These are phyloP conservation scores for Pezicula carpinea DNA, from an alignment of 2,329 filamentous ascomycete genomes.

Conservation along the genomic window DNA sequence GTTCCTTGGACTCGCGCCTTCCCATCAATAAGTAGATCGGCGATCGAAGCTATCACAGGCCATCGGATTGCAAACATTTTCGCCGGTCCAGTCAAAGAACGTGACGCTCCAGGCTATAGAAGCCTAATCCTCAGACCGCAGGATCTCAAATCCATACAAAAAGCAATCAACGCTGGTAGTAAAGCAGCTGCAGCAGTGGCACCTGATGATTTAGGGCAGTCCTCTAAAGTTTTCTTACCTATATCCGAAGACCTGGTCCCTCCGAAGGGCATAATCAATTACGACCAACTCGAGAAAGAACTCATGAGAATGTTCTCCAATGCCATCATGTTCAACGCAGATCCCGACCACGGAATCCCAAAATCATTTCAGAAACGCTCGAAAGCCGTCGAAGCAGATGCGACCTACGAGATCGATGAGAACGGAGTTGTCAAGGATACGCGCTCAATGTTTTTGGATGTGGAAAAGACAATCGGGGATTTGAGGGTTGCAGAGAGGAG, in stretches of 20 bases:
- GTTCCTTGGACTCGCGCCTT: constrained; percentile 75
- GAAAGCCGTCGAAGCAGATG: constrained; percentile 35
- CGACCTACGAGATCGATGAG: constrained; percentile 66
- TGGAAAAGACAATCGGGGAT: constrained; percentile 49
- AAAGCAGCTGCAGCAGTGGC: constrained; percentile 59
- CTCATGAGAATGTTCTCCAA: constrained; percentile 97
- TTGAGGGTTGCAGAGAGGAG: constrained; percentile 26
- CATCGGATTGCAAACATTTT: constrained; percentile 79
- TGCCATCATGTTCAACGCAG: constrained; percentile 96
- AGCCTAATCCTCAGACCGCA: constrained; percentile 70
- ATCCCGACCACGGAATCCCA: constrained; percentile 67
- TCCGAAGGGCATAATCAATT: constrained; percentile 88
- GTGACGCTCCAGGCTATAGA: constrained; percentile 71
- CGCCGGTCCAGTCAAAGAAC: constrained; percentile 67
- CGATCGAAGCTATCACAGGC: constrained; percentile 71
- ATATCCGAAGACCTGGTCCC: constrained; percentile 74
- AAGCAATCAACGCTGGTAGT: constrained; percentile 69
- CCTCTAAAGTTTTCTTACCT: constrained; percentile 58
- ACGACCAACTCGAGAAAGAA: constrained; percentile 86
- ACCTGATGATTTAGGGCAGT: constrained; percentile 52
- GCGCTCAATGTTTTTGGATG: constrained; percentile 82
- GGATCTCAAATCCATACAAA: constrained; percentile 73
- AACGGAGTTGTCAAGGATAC: constrained; percentile 86
- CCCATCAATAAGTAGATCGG: constrained; percentile 65
- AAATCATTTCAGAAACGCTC: constrained; percentile 46